Conservation (phyloP, 805 yeast species). For the Starmera caribaea region DNA sequence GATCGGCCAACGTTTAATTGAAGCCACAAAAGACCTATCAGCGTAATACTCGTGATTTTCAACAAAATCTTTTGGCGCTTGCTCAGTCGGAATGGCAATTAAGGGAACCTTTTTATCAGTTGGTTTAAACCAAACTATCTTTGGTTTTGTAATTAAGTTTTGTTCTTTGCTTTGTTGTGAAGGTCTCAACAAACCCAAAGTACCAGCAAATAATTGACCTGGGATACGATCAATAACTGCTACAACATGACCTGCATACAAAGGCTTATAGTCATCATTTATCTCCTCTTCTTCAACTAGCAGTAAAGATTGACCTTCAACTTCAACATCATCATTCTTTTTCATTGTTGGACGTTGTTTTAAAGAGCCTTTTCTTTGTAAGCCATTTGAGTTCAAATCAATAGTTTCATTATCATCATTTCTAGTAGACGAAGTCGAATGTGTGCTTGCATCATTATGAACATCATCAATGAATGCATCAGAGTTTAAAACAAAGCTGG, state of each 20-base stretch:
- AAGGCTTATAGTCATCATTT: slow-evolving; percentile 83
- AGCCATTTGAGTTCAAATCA: slow-evolving; percentile 22
- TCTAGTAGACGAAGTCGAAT: slow-evolving; percentile 22
- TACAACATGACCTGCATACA: slow-evolving; percentile 96
- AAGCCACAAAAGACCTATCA: slow-evolving; percentile 80
- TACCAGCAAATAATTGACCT: slow-evolving; percentile 92
- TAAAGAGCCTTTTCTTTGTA: slow-evolving; percentile 79
- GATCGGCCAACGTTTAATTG: slow-evolving; percentile 98
- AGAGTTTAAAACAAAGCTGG: slow-evolving; percentile 53
- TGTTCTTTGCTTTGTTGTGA: slow-evolving; percentile 83
- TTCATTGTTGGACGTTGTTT: slow-evolving; percentile 95
- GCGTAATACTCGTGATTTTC: slow-evolving; percentile 82
- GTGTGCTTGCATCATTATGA: slow-evolving; percentile 72
- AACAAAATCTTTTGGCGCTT: slow-evolving; percentile 92
- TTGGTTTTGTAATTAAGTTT: slow-evolving; percentile 48
- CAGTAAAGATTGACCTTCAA: slow-evolving; percentile 90
- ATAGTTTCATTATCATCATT: slow-evolving; percentile 9
- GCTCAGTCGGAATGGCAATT: slow-evolving; percentile 97
- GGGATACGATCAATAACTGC: slow-evolving; percentile 97
- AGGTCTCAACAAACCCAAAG: slow-evolving; percentile 87
- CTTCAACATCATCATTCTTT: slow-evolving; percentile 97
- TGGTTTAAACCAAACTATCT: slow-evolving; percentile 98
- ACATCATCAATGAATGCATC: slow-evolving; percentile 63
- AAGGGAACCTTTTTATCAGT: slow-evolving; percentile 96
- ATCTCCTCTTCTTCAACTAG: slow-evolving; percentile 94